Conservation (phyloP, 148 eudicot species). For the Salicornia ramosissima region DNA sequence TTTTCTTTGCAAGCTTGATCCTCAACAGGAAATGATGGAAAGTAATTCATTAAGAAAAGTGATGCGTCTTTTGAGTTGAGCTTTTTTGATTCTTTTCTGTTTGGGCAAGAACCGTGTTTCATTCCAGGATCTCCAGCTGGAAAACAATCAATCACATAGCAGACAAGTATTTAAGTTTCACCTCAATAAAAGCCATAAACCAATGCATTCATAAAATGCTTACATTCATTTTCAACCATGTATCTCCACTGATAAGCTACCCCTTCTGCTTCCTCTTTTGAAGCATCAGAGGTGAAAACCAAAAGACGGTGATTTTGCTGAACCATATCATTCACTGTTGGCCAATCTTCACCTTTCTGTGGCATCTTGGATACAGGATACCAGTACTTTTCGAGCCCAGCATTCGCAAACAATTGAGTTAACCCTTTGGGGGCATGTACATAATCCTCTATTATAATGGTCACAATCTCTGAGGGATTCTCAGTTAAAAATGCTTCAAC, state of each 20-base stretch:
- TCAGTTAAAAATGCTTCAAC: constrained; percentile 83
- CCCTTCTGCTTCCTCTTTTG: constrained; percentile 90
- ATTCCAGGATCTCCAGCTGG: constrained; percentile 95
- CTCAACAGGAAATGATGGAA: constrained; percentile 73
- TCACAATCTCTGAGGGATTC: constrained; percentile 79
- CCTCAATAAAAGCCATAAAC: background rate
- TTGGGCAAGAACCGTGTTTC: constrained; percentile 71
- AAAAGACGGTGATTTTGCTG: constrained; percentile 68
- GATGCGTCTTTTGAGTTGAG: constrained; percentile 66
- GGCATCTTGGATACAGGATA: constrained; percentile 93
- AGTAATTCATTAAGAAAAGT: constrained; percentile 81
- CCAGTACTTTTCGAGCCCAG: constrained; percentile 88
- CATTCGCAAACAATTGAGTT: constrained; percentile 66
- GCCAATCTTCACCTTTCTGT: constrained; percentile 87
- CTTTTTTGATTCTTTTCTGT: constrained; percentile 77
- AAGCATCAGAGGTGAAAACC: constrained; percentile 94
- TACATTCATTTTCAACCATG: constrained; percentile 90
- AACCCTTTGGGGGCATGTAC: constrained; percentile 85
- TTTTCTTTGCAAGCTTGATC: constrained; percentile 83
- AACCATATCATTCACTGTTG: constrained; percentile 77
- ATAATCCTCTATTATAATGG: constrained; percentile 98
- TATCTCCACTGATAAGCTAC: constrained; percentile 97
- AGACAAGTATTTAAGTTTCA: constrained; percentile 8
- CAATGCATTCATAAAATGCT: constrained; percentile 24
- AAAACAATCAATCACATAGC: constrained; percentile 29